Conservation (phyloP, 2,329 filamentous ascomycete species). For the Aspergillus melleus region DNA sequence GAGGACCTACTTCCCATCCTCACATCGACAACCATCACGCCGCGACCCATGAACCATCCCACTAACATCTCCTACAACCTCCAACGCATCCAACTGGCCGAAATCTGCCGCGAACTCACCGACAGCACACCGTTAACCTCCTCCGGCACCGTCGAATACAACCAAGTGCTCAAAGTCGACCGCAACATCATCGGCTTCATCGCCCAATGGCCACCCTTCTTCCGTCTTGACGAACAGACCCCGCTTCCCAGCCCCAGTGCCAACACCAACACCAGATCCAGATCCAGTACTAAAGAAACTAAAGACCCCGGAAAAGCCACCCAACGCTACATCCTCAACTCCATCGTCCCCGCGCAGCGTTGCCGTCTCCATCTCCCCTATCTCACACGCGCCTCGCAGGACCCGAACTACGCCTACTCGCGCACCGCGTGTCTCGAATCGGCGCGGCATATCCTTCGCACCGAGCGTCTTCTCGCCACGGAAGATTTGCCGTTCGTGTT, state of each 20-base stretch:
- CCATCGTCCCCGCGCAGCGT: constrained; percentile 35
- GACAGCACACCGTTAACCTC: constrained; percentile 32
- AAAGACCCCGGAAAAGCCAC: constrained; percentile 12
- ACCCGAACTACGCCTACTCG: not conserved
- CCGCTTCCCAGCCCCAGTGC: too few species aligned
- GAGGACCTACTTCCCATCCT: constrained; percentile 30
- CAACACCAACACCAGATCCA: not conserved
- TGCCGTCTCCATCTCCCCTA: constrained; percentile 43
- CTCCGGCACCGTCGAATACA: constrained; percentile 23
- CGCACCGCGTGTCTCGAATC: not conserved
- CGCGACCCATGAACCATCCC: constrained; percentile 25
- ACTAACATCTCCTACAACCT: constrained; percentile 43
- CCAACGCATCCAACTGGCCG: constrained; percentile 35
- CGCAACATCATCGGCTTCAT: constrained; percentile 31
- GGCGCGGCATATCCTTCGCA: not conserved
- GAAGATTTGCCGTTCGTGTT: not conserved
- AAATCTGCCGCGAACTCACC: constrained; percentile 38
- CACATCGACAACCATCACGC: constrained; percentile 15
- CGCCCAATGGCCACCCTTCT: constrained; percentile 34
- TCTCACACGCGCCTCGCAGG: constrained; percentile 19
- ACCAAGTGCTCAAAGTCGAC: constrained; percentile 37
- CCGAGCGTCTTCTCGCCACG: not conserved
- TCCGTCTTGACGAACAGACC: constrained; percentile 25
- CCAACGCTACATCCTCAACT: constrained; percentile 38
- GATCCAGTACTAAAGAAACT: too few species aligned